These are phyloP conservation scores for Tagetes erecta DNA, from an alignment of 129 eudicot genomes.

Conservation along the genomic window DNA sequence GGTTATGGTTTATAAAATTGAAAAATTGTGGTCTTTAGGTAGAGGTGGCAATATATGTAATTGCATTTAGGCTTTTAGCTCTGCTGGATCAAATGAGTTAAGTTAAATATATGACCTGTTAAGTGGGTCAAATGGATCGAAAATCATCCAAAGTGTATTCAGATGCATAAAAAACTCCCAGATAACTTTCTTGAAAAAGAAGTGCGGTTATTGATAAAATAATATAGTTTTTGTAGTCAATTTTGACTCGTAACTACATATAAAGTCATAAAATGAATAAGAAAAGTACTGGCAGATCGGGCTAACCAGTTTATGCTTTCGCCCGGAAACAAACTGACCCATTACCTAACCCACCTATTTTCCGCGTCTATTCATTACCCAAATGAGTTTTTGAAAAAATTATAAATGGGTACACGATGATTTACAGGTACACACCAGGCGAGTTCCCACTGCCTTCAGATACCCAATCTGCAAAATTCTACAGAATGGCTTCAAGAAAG, in stretches of 20 bases:
- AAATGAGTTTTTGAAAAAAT: neutral
- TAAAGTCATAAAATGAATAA: neutral
- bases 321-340: neutral
- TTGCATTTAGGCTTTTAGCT: neutral
- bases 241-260: neutral
- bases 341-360: neutral
- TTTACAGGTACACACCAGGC: slow-evolving; percentile 83
- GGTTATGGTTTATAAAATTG: neutral
- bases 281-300: neutral
- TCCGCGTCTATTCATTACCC: neutral
- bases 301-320: neutral
- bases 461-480: slow-evolving; percentile 78
- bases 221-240: neutral
- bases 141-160: neutral
- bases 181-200: neutral
- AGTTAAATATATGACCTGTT: neutral
- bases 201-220: neutral
- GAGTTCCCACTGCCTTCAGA: slow-evolving; percentile 90
- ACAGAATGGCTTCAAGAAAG: slow-evolving; percentile 75
- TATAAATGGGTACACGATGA: slow-evolving; percentile 1
- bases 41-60: neutral
- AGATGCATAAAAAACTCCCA: neutral
- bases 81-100: neutral
- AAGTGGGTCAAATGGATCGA: neutral
- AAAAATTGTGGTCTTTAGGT: neutral